Evolutionary conservation across 352 stramenopile species (phyloP).

Genomic region (Aphanomyces astaci): DNA sequence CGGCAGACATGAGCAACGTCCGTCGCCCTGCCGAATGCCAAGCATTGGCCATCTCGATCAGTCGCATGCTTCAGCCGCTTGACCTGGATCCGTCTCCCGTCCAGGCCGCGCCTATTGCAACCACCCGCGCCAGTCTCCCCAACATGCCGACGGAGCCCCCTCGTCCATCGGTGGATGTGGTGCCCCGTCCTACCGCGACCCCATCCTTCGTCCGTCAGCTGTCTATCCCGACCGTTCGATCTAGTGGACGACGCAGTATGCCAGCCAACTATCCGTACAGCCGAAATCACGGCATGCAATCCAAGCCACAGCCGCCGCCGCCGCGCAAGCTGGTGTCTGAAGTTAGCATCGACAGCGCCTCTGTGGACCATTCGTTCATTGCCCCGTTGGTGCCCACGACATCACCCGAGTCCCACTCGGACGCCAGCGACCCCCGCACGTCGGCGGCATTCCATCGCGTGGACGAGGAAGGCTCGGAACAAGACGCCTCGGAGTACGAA

Average conservation of each 20-base stretch:
- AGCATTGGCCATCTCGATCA: background rate
- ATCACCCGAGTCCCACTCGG: background rate
- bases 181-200: background rate
- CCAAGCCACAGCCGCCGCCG: background rate
- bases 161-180: background rate
- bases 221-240: background rate
- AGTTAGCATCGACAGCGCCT: constrained; percentile 10
- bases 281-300: background rate
- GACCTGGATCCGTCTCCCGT: background rate
- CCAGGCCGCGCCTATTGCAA: background rate
- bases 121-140: background rate
- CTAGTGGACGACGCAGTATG: background rate
- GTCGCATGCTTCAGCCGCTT: background rate
- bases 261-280: background rate
- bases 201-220: background rate
- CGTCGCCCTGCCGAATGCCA: constrained; percentile 8
- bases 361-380: background rate
- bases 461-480: background rate
- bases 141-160: background rate
- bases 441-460: background rate
- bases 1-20: background rate
- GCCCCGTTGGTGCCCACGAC: background rate
- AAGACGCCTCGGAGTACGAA: constrained; percentile 1
- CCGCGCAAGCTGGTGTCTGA: constrained; percentile 12
- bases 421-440: background rate